These are phyloP conservation scores for Sporothrix phasma DNA, from an alignment of 2,329 filamentous ascomycete species.

Conservation along the genomic window DNA sequence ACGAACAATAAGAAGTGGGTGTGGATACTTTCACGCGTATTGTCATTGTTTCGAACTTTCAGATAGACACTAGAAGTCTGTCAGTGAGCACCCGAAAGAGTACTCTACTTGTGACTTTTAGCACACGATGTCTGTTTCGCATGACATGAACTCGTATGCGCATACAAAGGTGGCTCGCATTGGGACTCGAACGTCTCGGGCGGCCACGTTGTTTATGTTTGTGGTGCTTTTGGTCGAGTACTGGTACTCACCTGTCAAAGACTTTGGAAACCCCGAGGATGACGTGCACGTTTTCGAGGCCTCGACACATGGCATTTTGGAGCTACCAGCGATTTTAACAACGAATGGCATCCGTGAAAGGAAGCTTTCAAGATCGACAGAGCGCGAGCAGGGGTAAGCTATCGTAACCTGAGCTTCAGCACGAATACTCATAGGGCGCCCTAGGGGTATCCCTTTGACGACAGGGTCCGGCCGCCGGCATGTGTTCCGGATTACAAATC, in stretches of 20 bases:
- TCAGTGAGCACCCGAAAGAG: no score
- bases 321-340: not conserved
- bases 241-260: not conserved
- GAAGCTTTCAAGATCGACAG: slow-evolving; percentile 3
- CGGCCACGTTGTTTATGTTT: not conserved
- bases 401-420: not conserved
- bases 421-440: not conserved
- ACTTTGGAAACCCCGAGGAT: not conserved
- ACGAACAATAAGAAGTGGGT: no score
- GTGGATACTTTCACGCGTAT: no score
- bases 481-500: not conserved
- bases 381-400: slow-evolving; percentile 1
- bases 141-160: not conserved
- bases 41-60: no score
- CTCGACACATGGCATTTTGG: not conserved
- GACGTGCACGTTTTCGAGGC: not conserved
- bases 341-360: not conserved
- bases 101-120: no score
- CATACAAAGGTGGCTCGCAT: not conserved
- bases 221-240: not conserved
- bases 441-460: not conserved
- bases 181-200: not conserved
- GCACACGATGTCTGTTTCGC: no score
- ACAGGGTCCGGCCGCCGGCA: not conserved
- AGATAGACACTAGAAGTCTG: no score